Base-by-base conservation (phyloP, 495 filamentous ascomycete species). In the Aspergillus mulundensis region DNA sequence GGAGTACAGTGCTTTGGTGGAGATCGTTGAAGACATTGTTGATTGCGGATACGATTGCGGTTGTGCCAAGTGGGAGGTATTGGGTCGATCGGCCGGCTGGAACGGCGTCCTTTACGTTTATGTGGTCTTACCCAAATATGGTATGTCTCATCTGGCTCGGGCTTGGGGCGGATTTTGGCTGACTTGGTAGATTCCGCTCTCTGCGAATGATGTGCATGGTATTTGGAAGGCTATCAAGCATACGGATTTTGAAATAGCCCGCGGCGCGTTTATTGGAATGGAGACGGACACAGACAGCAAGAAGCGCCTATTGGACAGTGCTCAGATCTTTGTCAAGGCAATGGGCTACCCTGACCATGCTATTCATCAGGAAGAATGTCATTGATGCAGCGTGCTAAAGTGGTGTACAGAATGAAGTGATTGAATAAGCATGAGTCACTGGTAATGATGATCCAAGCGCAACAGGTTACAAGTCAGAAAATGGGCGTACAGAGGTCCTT, bases 101-200 rank as follows among this genome's bases (percentile, higher is more conserved):
- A 0, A 81, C 84, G 53, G 84, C 79, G 7, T 81, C 76, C 38
- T 93, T 81, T 67, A 65, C 81, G 4, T 91, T 93, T 70, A 85
- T 88, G 84, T 91, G 85, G 84, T 86, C 82, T 18, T 86, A 87
- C 61, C 88, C 88, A 3, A 91, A 93, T 66, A 84, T 87, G 81
- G 75, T 85, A 75, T 50, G 60, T 59, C 16, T 45, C 30, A 11
- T 21, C 2, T 52, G 38, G 12, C 40, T 18, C 21, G 11, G 20
- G 20, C 16, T 40, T 28, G 3, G 25, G n/a, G 12, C 38, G 11
- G 20, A 20, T 21, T 14, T 21, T 18, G 39, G 15, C 58, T 34
- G 57, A 40, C 15, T 16, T 36, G 40, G 11, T 50, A 67, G 65
- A 90, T 91, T 18, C 88, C 88, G 0, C 77, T 91, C 5, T 57